Conservation (phyloP, 768 basidiomycete species). For the Leccinum uliginosum region DNA sequence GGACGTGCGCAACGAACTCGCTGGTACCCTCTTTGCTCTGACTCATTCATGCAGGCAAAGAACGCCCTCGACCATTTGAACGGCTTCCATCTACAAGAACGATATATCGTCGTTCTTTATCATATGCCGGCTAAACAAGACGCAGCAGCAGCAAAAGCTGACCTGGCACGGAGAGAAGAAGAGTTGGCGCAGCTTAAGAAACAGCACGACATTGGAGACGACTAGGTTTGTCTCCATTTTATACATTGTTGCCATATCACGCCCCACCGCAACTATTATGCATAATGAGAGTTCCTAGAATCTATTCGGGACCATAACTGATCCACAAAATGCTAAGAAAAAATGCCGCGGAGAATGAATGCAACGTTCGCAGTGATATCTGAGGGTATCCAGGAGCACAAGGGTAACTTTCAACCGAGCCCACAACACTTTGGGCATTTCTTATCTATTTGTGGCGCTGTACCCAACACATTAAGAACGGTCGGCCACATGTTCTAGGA, state of each 20-base stretch:
- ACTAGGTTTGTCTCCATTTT: constrained; percentile 31
- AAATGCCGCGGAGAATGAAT: constrained; percentile 2
- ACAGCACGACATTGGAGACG: constrained; percentile 80
- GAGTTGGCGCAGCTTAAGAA: constrained; percentile 84
- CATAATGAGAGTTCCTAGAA: constrained; percentile 8
- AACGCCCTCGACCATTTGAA: constrained; percentile 96
- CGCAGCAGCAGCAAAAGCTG: constrained; percentile 88
- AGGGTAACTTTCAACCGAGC: constrained; percentile 15
- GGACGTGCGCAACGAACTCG: constrained; percentile 57
- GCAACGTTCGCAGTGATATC: constrained; percentile 6
- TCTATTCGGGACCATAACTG: constrained; percentile 3
- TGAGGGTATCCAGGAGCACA: constrained; percentile 2
- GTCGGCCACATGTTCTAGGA: constrained; percentile 1
- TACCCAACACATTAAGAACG: constrained; percentile 6
- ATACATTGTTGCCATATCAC: constrained; percentile 8
- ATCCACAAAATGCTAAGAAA: constrained; percentile 8
- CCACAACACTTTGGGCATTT: constrained; percentile 43
- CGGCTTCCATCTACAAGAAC: constrained; percentile 96
- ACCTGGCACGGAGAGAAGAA: constrained; percentile 86
- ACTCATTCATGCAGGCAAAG: constrained; percentile 62
- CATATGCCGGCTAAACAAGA: constrained; percentile 98
- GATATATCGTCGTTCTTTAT: constrained; percentile 96
- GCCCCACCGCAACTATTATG: constrained; percentile 2
- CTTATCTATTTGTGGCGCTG: constrained; percentile 58
- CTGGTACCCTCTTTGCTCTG: constrained; percentile 5